Conservation (phyloP, 2,329 filamentous ascomycete species). For the Pseudogymnoascus destructans region DNA sequence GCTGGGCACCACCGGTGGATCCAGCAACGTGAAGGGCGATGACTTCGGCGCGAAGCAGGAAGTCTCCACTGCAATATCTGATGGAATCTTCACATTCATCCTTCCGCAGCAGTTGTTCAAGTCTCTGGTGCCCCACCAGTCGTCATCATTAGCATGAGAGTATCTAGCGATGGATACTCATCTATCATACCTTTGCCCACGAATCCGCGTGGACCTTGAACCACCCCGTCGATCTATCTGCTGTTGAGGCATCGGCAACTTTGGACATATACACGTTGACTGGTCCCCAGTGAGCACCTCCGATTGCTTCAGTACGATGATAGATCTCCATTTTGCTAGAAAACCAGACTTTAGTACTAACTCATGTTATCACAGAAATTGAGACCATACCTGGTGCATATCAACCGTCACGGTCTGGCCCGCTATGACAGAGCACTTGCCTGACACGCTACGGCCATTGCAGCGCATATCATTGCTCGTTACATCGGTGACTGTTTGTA, state of each 20-base stretch:
- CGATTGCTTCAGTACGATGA: constrained; percentile 36
- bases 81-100: constrained; percentile 16
- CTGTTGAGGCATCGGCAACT: constrained; percentile 34
- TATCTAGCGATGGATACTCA: not conserved
- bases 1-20: constrained; percentile 29
- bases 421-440: constrained; percentile 35
- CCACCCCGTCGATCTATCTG: constrained; percentile 33
- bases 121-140: not conserved
- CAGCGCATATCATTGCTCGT: constrained; percentile 37
- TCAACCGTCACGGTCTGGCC: constrained; percentile 34
- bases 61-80: constrained; percentile 7
- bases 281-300: constrained; percentile 40
- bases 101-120: constrained; percentile 28
- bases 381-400: constrained; percentile 35
- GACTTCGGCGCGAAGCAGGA: constrained; percentile 18
- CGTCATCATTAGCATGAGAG: not conserved
- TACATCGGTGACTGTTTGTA: constrained; percentile 37
- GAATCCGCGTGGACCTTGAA: constrained; percentile 42
- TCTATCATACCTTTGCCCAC: constrained; percentile 19
- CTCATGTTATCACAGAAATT: not conserved
- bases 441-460: constrained; percentile 30
- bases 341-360: not conserved
- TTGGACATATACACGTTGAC: constrained; percentile 40
- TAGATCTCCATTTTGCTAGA: constrained; percentile 32
- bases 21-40: constrained; percentile 25